phyloP scores from a whole-genome alignment of 345 rosid genomes.

The Bruguiera sexangula region DNA sequence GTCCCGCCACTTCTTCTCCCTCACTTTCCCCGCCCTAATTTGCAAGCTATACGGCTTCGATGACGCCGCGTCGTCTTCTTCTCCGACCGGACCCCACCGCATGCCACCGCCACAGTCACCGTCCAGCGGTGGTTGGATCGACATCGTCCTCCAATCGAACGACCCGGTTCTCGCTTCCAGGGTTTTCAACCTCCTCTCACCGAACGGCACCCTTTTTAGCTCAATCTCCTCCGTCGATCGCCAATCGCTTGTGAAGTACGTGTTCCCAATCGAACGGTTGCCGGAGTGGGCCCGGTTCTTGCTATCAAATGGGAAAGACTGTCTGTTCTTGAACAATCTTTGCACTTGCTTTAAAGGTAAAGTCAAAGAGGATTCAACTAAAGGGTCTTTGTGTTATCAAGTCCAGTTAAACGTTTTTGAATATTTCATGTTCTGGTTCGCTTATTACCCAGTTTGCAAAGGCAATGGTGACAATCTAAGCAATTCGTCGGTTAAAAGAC shows the following conservation, averaged over 20 bases:
- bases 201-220: slow-evolving; percentile 51
- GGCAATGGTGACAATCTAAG: slow-evolving; percentile 50
- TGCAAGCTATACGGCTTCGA: slow-evolving; percentile 81
- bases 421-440: slow-evolving; percentile 89
- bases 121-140: slow-evolving; percentile 26
- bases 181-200: slow-evolving; percentile 57
- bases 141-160: slow-evolving; percentile 42
- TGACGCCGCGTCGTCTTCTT: slow-evolving; percentile 35
- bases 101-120: background rate
- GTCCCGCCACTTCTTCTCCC: slow-evolving; percentile 86
- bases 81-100: slow-evolving; percentile 9
- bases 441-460: slow-evolving; percentile 80
- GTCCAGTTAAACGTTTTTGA: slow-evolving; percentile 74
- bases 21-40: slow-evolving; percentile 75
- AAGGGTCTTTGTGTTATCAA: slow-evolving; percentile 45
- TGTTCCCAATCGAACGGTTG: slow-evolving; percentile 73
- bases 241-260: slow-evolving; percentile 63
- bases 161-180: slow-evolving; percentile 45
- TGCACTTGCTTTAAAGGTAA: slow-evolving; percentile 64
- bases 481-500: slow-evolving; percentile 36
- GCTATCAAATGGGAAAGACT: slow-evolving; percentile 49
- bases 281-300: slow-evolving; percentile 69
- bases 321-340: slow-evolving; percentile 41
- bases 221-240: slow-evolving; percentile 73
- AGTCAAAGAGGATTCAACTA: slow-evolving; percentile 49